Conservation (phyloP, 495 filamentous ascomycete species). For the Penicillium crystallinum region DNA sequence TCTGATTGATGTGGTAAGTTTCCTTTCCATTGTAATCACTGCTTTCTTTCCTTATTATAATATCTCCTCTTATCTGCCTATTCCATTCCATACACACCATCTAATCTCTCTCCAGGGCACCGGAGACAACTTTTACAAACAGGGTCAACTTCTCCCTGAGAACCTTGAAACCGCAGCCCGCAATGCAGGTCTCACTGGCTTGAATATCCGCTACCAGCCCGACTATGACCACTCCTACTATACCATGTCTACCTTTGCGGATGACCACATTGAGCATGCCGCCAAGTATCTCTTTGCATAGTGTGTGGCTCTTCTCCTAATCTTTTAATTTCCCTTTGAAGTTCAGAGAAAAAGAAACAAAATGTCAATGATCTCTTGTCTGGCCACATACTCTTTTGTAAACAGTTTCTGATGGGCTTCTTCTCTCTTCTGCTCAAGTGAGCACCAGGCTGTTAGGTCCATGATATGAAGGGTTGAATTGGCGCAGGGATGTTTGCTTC, state of each 20-base stretch:
- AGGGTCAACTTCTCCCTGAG: conserved; percentile 87
- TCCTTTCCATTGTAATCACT: neutral
- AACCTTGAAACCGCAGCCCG: conserved; percentile 79
- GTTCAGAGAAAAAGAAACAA: neutral
- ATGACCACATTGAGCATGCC: conserved; percentile 86
- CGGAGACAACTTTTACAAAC: conserved; percentile 91
- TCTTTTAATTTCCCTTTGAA: conserved; percentile 7
- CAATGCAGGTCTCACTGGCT: conserved; percentile 59
- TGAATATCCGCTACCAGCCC: conserved; percentile 75
- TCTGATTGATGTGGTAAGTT: conserved; percentile 73
- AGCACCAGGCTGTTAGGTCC: conserved; percentile 12
- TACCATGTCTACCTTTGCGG: conserved; percentile 83
- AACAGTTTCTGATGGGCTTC: conserved; percentile 19
- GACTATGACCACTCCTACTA: conserved; percentile 97
- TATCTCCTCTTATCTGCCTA: too few species aligned
- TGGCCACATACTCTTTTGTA: neutral
- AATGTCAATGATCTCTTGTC: neutral
- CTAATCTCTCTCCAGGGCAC: conserved; percentile 54
- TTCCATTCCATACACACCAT: neutral
- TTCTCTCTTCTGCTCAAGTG: conserved; percentile 14
- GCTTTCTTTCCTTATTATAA: too few species aligned
- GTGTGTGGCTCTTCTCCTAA: conserved; percentile 33
- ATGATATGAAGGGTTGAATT: conserved; percentile 4
- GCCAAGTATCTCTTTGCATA: conserved; percentile 71
- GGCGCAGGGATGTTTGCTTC: neutral